phyloP scores from a whole-genome alignment of 305 asterid species.

The Plantago coronopus region DNA sequence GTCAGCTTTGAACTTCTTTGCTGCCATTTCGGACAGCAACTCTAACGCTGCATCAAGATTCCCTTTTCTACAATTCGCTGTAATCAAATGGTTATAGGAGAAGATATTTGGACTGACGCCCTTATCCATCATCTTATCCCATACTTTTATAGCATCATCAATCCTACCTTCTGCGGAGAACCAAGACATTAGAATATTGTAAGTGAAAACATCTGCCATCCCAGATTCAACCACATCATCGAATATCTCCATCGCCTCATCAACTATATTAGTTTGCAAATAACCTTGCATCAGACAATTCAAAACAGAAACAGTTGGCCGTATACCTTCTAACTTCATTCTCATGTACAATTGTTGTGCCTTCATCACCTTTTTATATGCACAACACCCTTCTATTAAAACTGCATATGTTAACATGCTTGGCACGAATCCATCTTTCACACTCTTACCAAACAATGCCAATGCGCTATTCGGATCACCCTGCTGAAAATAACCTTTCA shows the following conservation, averaged over 20 bases:
- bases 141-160: conserved; percentile 46
- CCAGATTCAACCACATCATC: conserved; percentile 53
- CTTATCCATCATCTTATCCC: conserved; percentile 55
- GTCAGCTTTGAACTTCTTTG: conserved; percentile 42
- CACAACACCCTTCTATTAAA: conserved; percentile 69
- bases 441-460: conserved; percentile 50
- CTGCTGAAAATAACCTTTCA: conserved; percentile 68
- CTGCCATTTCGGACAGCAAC: conserved; percentile 45
- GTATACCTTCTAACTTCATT: conserved; percentile 60
- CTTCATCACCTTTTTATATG: conserved; percentile 44
- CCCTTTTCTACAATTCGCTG: conserved; percentile 60
- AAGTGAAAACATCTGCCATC: conserved; percentile 57
- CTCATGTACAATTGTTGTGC: conserved; percentile 45
- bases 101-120: conserved; percentile 47
- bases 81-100: conserved; percentile 60
- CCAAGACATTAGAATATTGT: conserved; percentile 54
- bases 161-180: conserved; percentile 42
- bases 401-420: conserved; percentile 76
- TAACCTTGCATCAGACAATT: conserved; percentile 65
- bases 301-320: conserved; percentile 41
- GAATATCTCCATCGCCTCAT: conserved; percentile 45
- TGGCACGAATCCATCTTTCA: conserved; percentile 52
- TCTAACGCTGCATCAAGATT: conserved; percentile 48
- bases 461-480: conserved; percentile 52
- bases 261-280: conserved; percentile 36